Percentiles rank a stretch among this genome's conserved stretches.
Evolutionary conservation across 345 rosid genomes (phyloP).

Genomic region (Lepidium didymum): DNA sequence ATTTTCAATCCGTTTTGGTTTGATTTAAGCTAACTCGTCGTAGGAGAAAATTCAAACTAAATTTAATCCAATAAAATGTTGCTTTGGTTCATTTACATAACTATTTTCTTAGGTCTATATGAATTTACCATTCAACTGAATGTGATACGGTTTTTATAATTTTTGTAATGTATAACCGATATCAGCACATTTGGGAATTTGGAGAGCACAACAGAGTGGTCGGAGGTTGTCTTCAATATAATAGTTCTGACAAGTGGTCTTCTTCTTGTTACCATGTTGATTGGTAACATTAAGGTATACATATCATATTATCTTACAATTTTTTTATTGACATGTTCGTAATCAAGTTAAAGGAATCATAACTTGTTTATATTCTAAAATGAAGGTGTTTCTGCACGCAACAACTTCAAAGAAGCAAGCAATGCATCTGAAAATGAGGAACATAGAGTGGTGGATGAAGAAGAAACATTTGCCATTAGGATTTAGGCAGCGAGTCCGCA

Average conservation of each 20-base stretch:
- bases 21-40: background rate
- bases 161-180: too few relatives aligned
- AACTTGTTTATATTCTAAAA: background rate
- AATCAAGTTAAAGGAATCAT: background rate
- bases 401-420: slow-evolving; percentile 96
- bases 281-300: slow-evolving; percentile 90
- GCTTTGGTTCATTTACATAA: background rate
- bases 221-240: slow-evolving; percentile 92
- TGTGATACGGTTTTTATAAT: too few relatives aligned
- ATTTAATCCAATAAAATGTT: background rate
- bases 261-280: slow-evolving; percentile 87
- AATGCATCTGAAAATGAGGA: slow-evolving; percentile 96
- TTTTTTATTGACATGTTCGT: background rate
- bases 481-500: slow-evolving; percentile 82
- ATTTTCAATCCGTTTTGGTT: background rate
- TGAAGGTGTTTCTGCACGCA: slow-evolving; percentile 79
- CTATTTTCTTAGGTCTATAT: background rate
- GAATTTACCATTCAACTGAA: too few relatives aligned
- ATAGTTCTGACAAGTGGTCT: slow-evolving; percentile 91
- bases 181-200: slow-evolving; percentile 90
- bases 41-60: background rate
- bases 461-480: slow-evolving; percentile 73
- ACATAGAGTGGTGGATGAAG: slow-evolving; percentile 99
- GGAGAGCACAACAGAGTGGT: slow-evolving; percentile 96
- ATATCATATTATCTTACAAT: background rate